These are phyloP conservation scores for Gymnopilus dilepis DNA, from an alignment of 768 basidiomycete genomes.

Conservation along the genomic window DNA sequence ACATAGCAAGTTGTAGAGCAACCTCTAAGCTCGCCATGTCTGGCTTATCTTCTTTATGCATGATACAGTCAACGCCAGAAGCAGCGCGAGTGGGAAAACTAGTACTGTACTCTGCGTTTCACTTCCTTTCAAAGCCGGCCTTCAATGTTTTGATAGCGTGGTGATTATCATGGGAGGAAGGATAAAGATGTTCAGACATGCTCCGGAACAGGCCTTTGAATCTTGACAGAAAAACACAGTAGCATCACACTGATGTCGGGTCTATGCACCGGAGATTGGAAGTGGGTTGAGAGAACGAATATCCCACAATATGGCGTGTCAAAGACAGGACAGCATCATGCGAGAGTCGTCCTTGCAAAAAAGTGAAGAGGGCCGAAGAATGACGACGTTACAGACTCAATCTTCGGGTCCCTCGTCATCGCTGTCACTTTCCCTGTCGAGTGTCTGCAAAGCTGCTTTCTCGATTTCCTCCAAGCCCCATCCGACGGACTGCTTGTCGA, in stretches of 20 bases:
- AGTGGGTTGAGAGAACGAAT: not conserved
- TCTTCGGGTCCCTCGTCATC: constrained; percentile 58
- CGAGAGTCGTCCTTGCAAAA: not conserved
- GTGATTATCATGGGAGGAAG: no score
- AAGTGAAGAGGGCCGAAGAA: no score
- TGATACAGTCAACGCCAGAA: no score
- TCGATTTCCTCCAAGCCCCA: constrained; percentile 79
- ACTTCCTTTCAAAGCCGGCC: no score
- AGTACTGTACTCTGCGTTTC: no score
- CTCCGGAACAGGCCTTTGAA: not conserved
- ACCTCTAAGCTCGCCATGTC: no score
- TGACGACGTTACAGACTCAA: not conserved
- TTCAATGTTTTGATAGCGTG: no score
- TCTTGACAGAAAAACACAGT: not conserved
- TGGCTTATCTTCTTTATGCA: no score
- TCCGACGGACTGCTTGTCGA: constrained; percentile 63
- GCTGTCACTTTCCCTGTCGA: constrained; percentile 59
- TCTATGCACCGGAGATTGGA: not conserved
- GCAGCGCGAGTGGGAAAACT: no score
- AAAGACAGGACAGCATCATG: not conserved
- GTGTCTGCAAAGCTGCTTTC: constrained; percentile 46
- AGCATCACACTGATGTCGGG: not conserved
- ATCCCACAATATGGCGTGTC: no score
- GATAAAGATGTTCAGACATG: no score
- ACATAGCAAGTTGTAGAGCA: no score